Conservation (phyloP, 2,329 filamentous ascomycete genomes). For the Cryphonectria parasitica region DNA sequence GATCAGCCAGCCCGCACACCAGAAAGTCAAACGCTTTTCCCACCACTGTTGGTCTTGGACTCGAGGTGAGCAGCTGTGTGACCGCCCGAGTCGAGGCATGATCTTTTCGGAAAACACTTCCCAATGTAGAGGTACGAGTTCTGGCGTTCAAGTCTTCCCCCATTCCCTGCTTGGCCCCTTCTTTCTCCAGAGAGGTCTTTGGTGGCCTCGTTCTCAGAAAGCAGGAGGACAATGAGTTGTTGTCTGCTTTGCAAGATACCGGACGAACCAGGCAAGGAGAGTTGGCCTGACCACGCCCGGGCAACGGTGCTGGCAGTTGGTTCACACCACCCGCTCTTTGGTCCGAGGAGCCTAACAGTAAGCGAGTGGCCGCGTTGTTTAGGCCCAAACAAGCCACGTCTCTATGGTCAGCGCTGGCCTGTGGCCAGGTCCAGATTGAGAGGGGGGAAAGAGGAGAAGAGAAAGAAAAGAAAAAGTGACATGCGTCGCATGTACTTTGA, state of each 20-base stretch:
- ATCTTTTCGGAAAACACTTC: not conserved
- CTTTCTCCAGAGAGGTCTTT: not conserved
- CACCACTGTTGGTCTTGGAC: not conserved
- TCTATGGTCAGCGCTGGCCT: not conserved
- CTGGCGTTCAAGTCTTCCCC: not conserved
- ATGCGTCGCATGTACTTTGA: not conserved
- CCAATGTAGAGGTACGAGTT: not conserved
- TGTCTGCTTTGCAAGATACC: not conserved
- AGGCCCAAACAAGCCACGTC: not conserved
- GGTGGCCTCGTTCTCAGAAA: not conserved
- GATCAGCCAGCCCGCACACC: constrained; percentile 11
- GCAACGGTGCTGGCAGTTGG: not conserved
- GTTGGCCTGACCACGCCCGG: not conserved
- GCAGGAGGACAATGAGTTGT: not conserved
- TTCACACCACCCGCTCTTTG: not conserved
- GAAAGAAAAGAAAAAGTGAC: not conserved
- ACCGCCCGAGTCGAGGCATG: not conserved
- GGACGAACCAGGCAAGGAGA: not conserved
- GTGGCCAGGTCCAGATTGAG: not conserved
- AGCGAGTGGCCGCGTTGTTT: not conserved
- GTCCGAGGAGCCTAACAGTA: not conserved
- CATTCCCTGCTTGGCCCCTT: too few species aligned
- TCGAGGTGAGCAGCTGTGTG: constrained; percentile 8
- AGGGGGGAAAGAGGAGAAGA: too few species aligned
- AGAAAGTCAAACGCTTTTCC: not conserved